Percentiles rank a stretch among this genome's conserved stretches.
Evolutionary conservation across 2,329 filamentous ascomycete genomes (phyloP).

Genomic region (Ophiobolus disseminans): DNA sequence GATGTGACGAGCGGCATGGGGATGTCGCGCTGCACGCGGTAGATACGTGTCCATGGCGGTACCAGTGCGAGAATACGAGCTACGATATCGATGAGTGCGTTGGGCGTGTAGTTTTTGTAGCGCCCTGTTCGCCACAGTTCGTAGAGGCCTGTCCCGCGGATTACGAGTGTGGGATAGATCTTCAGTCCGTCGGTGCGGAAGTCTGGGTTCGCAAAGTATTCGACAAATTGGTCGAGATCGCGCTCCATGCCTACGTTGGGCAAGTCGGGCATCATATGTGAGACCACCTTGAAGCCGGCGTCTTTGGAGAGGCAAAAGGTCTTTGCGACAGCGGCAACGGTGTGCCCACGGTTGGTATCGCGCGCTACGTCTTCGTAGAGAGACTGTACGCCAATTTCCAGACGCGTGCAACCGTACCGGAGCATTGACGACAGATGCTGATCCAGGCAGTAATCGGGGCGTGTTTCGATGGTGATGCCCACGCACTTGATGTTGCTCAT

Average conservation of each 20-base stretch:
- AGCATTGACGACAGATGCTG: constrained; percentile 96
- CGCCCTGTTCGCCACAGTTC: constrained; percentile 96
- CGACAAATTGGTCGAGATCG: constrained; percentile 93
- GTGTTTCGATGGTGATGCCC: constrained; percentile 96
- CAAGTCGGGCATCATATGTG: constrained; percentile 99
- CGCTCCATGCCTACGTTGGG: constrained; percentile 99
- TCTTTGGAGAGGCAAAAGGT: constrained; percentile 98
- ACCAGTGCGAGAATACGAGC: constrained; percentile 94
- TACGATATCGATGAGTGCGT: constrained; percentile 92
- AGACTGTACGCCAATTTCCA: constrained; percentile 95
- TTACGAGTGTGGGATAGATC: constrained; percentile 97
- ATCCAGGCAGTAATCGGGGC: constrained; percentile 95
- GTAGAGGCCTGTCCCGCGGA: constrained; percentile 93
- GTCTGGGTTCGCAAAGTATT: constrained; percentile 96
- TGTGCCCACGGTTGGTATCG: constrained; percentile 96
- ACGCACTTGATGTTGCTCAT: constrained; percentile 98
- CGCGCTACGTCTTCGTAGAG: constrained; percentile 98
- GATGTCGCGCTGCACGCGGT: constrained; percentile 97
- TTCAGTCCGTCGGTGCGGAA: constrained; percentile 97
- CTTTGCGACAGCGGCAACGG: constrained; percentile 91
- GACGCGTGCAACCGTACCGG: constrained; percentile 92
- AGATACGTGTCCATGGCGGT: constrained; percentile 97
- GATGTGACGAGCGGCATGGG: constrained; percentile 99
- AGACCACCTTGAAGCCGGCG: constrained; percentile 97
- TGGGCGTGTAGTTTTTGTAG: constrained; percentile 99